Base-by-base conservation (phyloP, 2,329 filamentous ascomycete species). In the Nemania diffusa region DNA sequence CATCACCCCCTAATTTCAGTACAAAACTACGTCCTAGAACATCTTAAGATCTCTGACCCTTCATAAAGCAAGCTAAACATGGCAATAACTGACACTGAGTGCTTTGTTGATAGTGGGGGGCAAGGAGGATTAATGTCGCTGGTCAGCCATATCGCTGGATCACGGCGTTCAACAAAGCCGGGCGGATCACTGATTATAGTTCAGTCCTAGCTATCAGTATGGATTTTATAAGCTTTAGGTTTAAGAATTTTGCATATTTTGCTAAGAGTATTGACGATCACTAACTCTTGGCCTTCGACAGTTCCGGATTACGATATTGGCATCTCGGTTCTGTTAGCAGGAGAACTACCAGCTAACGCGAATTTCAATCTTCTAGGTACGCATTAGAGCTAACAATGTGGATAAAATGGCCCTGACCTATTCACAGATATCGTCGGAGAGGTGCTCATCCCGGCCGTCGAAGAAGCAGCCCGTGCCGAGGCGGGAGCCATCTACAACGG, bases 301-400 rank as follows among this genome's bases (percentile, higher is more conserved):
- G 65, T 84, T 2, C 82, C 81, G 0, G 81, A 84, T 64, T 82
- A 78, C 56, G 77, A 80, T 55, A 73, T 81, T 15, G 82, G 82
- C 0, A 80, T 84, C 64, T 76, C 74, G 1, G 72, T 83, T 20
- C 73, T 84, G 0, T 69, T 77, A 1, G 82, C 80, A 9, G 80
- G 79, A 15, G 63, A 73, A 7, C 53, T 76, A 13, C 72, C 75
- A 0, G 69, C 69, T 7, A 78, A 79, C 46, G 69, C 70, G 6
- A 75, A 73, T 32, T 78, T 77, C 63, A 53, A 71, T 32, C 66
- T 78, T 46, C 68, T 75, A 32, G 77, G 74, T 74, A 71, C 6
- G 67, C 20, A 48, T 26, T 20, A 40, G 32, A 42, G 15, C 2
- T 34, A 9, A 29, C 8, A 17, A 8, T 20, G n/a, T 0, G 26